phyloP scores from a whole-genome alignment of 2,329 filamentous ascomycete genomes.

The Coniella vitis region DNA sequence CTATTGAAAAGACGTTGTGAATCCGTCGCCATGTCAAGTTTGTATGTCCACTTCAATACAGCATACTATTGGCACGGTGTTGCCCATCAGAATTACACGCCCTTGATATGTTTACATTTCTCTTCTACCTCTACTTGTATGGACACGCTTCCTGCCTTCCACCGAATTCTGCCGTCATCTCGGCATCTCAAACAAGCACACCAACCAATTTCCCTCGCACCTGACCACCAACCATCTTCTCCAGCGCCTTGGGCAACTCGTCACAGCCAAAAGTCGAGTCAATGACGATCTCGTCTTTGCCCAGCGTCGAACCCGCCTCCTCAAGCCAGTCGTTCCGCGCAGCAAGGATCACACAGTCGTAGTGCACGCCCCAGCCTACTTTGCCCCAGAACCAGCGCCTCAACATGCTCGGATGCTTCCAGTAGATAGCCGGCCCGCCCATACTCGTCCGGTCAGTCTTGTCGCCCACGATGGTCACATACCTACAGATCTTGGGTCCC shows the following conservation, averaged over 20 bases:
- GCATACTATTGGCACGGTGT: too few relatives aligned
- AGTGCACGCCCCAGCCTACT: background rate
- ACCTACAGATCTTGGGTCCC: background rate
- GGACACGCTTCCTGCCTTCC: too few relatives aligned
- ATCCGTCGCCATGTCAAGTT: too few relatives aligned
- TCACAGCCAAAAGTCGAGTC: constrained; percentile 3
- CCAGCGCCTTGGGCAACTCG: constrained; percentile 2
- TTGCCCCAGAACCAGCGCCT: background rate
- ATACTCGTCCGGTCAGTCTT: constrained; percentile 3
- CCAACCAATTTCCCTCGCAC: background rate
- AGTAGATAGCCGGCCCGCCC: constrained; percentile 3
- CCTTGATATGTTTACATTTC: too few relatives aligned
- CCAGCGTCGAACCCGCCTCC: background rate
- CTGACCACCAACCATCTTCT: constrained; percentile 1
- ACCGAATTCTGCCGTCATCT: too few relatives aligned
- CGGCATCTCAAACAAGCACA: background rate
- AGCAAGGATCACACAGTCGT: constrained; percentile 4
- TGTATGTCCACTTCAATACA: too few relatives aligned
- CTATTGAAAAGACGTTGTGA: too few relatives aligned
- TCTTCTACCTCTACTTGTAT: too few relatives aligned
- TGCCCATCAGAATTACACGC: too few relatives aligned
- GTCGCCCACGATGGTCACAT: constrained; percentile 4
- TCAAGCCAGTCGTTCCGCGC: constrained; percentile 4
- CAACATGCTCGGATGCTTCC: background rate
- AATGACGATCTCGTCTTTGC: background rate